Base-by-base conservation (phyloP, 371 early-diverging fungal species). In the Lichtheimia ramosa region DNA sequence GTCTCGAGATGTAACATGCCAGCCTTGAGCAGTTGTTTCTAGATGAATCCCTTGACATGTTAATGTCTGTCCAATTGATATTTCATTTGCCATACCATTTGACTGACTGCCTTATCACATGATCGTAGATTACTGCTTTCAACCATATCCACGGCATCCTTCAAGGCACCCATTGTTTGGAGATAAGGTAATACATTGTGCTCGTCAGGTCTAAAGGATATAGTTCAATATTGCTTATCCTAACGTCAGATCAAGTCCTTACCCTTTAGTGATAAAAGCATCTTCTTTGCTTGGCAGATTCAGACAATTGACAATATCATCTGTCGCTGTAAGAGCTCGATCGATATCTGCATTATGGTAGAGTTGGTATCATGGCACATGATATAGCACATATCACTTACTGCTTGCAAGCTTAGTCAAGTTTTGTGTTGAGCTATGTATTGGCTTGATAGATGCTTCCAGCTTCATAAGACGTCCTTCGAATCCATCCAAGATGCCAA, bases 351-450 rank as follows among this genome's bases (percentile, higher is more conserved):
- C 16, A 15, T 8, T 54, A n/a, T 5, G 13, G 58, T n/a, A 51
- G 23, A 40, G 25, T 20, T 27, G 3, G 40, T 41, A 14, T 57
- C 14, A 20, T 39, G 3, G 5, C 53, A 23, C 18, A 12, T 13
- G 18, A 3, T 18, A 5, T 1, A 3, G 7, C 15, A 10, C 20
- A 18, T 14, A 15, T 15, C 21, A 57, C 73, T 16, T 84, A 93
- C 92, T 93, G 57, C 88, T 90, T 24, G 89, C 89, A 2, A 92
- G 64, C 34, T 79, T 76, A 0, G 92, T 91, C 54, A 96, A 67
- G 68, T 88, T 89, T 59, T 91, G 89, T n/a, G 95, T 95, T 16
- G 91, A 83, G 53, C 81, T 82, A 63, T 95, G 92, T 49, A 96
- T 94, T 8, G 96, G 95, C 18, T 90, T 69, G 5, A 94, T 92